phyloP scores from a whole-genome alignment of 1,284 basidiomycete genomes.

The Ganoderma lucidum region DNA sequence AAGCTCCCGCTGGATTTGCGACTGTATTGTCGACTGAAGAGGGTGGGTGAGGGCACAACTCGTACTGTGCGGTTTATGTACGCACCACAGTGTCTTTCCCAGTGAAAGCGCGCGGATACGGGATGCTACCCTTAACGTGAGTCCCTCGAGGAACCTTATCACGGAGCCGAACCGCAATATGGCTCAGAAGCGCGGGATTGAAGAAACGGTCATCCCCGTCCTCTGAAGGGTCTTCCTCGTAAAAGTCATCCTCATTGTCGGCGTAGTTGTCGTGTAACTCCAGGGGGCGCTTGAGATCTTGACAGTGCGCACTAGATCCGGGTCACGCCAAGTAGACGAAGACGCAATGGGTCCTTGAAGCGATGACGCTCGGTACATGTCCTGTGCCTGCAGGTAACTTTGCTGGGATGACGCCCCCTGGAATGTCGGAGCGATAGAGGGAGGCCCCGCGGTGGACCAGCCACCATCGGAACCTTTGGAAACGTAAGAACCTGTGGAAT shows the following conservation, averaged over 20 bases:
- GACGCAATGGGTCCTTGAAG: slow-evolving; percentile 34
- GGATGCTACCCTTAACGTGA: slow-evolving; percentile 91
- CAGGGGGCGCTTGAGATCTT: slow-evolving; percentile 50
- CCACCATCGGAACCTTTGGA: slow-evolving; percentile 37
- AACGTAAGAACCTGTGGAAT: slow-evolving; percentile 38
- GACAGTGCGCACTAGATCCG: slow-evolving; percentile 45
- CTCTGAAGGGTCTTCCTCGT: slow-evolving; percentile 70
- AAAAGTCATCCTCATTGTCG: slow-evolving; percentile 60
- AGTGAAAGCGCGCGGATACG: slow-evolving; percentile 88
- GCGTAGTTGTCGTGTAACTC: slow-evolving; percentile 54
- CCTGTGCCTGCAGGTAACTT: slow-evolving; percentile 29
- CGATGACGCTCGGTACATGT: slow-evolving; percentile 34
- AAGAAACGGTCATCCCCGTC: slow-evolving; percentile 83
- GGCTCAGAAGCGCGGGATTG: slow-evolving; percentile 87
- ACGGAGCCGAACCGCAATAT: slow-evolving; percentile 87
- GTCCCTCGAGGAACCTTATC: slow-evolving; percentile 87
- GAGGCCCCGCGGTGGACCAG: slow-evolving; percentile 31
- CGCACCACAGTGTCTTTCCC: slow-evolving; percentile 92
- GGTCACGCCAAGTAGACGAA: slow-evolving; percentile 38
- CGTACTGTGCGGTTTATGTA: slow-evolving; percentile 29
- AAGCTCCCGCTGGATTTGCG: slow-evolving; percentile 77
- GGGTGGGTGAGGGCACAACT: slow-evolving; percentile 14
- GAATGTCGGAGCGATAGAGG: slow-evolving; percentile 28
- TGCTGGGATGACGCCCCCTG: slow-evolving; percentile 26
- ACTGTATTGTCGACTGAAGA: slow-evolving; percentile 80